Evolutionary conservation across 1,284 basidiomycete species (phyloP).

Genomic region (Cryptococcus deneoformans): DNA sequence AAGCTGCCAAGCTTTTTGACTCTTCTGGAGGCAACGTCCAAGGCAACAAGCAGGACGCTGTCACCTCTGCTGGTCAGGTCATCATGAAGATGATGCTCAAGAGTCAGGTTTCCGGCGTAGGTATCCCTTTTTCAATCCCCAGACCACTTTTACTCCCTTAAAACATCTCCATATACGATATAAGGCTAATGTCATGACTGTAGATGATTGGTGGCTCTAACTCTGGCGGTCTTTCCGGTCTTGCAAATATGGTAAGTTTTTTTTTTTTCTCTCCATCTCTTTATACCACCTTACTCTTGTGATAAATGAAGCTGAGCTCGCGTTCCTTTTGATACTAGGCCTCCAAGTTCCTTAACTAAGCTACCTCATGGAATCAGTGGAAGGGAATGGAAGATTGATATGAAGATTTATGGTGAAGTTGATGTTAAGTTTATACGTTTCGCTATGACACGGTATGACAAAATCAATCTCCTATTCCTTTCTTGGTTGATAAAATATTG

Average conservation of each 20-base stretch:
- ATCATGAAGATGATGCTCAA: constrained; percentile 72
- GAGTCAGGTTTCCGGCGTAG: constrained; percentile 45
- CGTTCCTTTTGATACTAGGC: too few relatives aligned
- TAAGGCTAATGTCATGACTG: constrained; percentile 17
- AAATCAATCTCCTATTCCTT: too few relatives aligned
- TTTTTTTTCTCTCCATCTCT: neutral
- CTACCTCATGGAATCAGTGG: too few relatives aligned
- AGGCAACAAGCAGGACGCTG: constrained; percentile 73
- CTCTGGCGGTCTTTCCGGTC: constrained; percentile 61
- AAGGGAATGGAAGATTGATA: too few relatives aligned
- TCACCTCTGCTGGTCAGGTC: constrained; percentile 77
- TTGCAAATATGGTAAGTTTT: constrained; percentile 58
- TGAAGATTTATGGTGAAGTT: too few relatives aligned
- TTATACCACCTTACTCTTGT: too few relatives aligned
- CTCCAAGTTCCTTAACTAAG: too few relatives aligned
- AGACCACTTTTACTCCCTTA: too few relatives aligned
- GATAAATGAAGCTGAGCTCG: too few relatives aligned
- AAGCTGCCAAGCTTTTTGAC: constrained; percentile 63
- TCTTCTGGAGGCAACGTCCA: constrained; percentile 60
- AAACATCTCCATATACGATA: constrained; percentile 58
- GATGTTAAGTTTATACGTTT: too few relatives aligned
- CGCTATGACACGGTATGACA: too few relatives aligned
- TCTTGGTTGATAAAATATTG: too few relatives aligned
- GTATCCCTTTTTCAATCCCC: constrained; percentile 6
- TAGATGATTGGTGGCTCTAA: constrained; percentile 57